A percentile compares a stretch with the other conserved stretches of the same genome.
These are phyloP conservation scores for Lepidium aucheri DNA, from an alignment of 345 rosid genomes.

Conservation along the genomic window DNA sequence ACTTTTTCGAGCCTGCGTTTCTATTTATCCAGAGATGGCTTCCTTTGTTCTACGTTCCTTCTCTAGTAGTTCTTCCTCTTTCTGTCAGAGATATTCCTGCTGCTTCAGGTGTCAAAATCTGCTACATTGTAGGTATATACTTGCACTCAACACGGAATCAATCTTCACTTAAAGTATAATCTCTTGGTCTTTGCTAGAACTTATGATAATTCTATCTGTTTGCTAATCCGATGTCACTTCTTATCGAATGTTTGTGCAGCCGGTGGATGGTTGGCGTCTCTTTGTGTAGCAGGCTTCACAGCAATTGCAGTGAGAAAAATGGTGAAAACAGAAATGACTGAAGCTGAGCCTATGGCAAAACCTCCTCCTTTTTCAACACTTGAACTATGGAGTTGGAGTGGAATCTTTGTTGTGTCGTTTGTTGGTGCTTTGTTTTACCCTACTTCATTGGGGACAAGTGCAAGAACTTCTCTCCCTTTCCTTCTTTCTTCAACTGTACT, in stretches of 20 bases:
- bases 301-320: conserved; percentile 80
- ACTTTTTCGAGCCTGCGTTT: conserved; percentile 79
- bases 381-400: conserved; percentile 79
- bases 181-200: neutral
- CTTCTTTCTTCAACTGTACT: conserved; percentile 84
- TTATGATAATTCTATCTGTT: neutral
- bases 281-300: conserved; percentile 79
- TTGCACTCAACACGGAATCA: too few relatives aligned
- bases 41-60: conserved; percentile 91
- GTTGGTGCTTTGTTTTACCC: conserved; percentile 56
- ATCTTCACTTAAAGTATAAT: too few relatives aligned
- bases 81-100: conserved; percentile 88
- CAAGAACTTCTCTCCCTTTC: conserved; percentile 85
- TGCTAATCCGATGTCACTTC: neutral
- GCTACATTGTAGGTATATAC: conserved; percentile 56
- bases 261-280: conserved; percentile 94
- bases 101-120: conserved; percentile 84
- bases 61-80: conserved; percentile 82
- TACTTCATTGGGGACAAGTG: conserved; percentile 62
- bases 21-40: conserved; percentile 92
- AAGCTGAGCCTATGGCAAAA: conserved; percentile 90
- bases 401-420: conserved; percentile 64
- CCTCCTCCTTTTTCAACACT: conserved; percentile 66
- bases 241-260: conserved; percentile 35
- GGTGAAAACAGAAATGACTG: conserved; percentile 76